Evolutionary conservation across 164 flowering plant species (phyloP).

Genomic region (Chloranthus sessilifolius): DNA sequence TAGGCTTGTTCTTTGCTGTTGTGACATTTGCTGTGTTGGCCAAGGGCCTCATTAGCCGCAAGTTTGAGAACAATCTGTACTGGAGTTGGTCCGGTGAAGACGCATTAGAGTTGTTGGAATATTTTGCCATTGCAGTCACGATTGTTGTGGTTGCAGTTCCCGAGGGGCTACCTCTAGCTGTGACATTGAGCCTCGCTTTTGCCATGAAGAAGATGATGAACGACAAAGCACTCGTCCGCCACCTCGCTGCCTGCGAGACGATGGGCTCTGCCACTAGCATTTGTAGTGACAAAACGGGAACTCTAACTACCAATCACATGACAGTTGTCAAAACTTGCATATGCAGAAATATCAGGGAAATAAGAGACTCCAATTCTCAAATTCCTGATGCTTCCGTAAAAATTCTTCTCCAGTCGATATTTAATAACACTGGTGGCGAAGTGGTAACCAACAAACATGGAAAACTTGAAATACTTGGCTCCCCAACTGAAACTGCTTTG

Average conservation of each 20-base stretch:
- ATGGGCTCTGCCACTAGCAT: conserved; percentile 95
- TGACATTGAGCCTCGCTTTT: conserved; percentile 94
- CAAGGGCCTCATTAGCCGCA: conserved; percentile 58
- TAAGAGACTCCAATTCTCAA: conserved; percentile 32
- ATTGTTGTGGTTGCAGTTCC: conserved; percentile 99
- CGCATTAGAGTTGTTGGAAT: conserved; percentile 70
- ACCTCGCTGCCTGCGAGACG: conserved; percentile 95
- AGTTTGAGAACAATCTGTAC: conserved; percentile 55
- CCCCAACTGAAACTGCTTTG: conserved; percentile 89
- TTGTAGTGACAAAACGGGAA: conserved; percentile 98
- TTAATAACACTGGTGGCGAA: conserved; percentile 92
- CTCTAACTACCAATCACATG: conserved; percentile 93
- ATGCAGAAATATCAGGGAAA: conserved; percentile 53
- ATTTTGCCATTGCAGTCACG: conserved; percentile 91
- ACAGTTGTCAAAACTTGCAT: conserved; percentile 84
- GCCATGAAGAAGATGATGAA: conserved; percentile 99
- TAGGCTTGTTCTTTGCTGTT: conserved; percentile 88
- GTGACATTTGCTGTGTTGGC: conserved; percentile 87
- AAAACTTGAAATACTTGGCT: conserved; percentile 68
- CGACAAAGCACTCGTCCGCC: conserved; percentile 88
- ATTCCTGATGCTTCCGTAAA: conserved; percentile 51
- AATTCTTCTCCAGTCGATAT: conserved; percentile 69
- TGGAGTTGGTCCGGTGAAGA: conserved; percentile 87
- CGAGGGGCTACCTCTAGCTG: conserved; percentile 93
- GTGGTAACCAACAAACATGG: conserved; percentile 51